Evolutionary conservation across 2,329 filamentous ascomycete genomes (phyloP).

Genomic region (Lojkania enalia): DNA sequence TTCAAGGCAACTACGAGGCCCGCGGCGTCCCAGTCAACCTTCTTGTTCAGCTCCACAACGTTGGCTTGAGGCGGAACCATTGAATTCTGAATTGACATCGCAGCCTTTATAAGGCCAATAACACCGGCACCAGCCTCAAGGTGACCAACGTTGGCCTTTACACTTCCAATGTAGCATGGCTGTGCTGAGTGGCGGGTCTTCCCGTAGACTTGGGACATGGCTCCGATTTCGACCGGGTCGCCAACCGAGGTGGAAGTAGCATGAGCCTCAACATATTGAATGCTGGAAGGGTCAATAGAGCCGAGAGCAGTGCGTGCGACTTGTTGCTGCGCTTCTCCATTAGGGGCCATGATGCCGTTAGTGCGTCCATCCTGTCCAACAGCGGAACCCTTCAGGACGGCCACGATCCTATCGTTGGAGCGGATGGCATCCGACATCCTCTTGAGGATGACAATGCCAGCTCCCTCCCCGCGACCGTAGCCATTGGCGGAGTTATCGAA

Average conservation of each 20-base stretch:
- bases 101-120: constrained; percentile 40
- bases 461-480: constrained; percentile 40
- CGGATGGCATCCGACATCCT: constrained; percentile 26
- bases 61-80: constrained; percentile 31
- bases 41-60: constrained; percentile 36
- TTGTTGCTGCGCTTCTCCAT: constrained; percentile 32
- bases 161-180: constrained; percentile 4
- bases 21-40: constrained; percentile 27
- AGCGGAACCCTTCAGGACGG: constrained; percentile 34
- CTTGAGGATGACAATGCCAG: constrained; percentile 36
- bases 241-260: constrained; percentile 25
- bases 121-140: constrained; percentile 43
- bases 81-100: constrained; percentile 42
- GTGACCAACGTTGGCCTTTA: constrained; percentile 46
- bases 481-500: constrained; percentile 39
- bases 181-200: background rate
- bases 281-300: background rate
- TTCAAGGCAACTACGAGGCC: background rate
- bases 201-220: constrained; percentile 20
- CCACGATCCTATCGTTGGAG: constrained; percentile 34
- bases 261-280: constrained; percentile 17
- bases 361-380: constrained; percentile 39
- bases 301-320: constrained; percentile 19
- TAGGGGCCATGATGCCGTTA: constrained; percentile 44
- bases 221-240: constrained; percentile 26